Evolutionary conservation across 2,329 filamentous ascomycete species (phyloP).

Genomic region (Curvularia spicifera): DNA sequence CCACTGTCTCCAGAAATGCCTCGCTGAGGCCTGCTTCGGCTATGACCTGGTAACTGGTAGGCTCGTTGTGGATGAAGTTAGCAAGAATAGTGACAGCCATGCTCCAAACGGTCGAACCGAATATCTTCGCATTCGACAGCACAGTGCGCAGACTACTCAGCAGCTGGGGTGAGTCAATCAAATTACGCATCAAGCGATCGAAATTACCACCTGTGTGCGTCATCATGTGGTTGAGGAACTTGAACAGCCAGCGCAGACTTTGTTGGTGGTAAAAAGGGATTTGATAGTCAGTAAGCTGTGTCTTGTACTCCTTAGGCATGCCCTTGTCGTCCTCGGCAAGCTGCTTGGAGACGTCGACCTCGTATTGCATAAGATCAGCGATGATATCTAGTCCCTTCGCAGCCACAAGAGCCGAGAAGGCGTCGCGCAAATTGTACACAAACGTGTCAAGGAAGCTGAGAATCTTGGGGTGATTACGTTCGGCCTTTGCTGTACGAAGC

Average conservation of each 20-base stretch:
- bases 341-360: constrained; percentile 73
- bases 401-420: constrained; percentile 81
- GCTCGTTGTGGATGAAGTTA: constrained; percentile 98
- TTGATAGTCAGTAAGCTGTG: constrained; percentile 86
- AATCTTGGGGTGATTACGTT: constrained; percentile 82
- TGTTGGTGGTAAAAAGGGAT: constrained; percentile 94
- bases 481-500: constrained; percentile 79
- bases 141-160: constrained; percentile 80
- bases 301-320: constrained; percentile 74
- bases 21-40: constrained; percentile 91
- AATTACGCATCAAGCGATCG: constrained; percentile 86
- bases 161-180: constrained; percentile 90
- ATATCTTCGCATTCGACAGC: constrained; percentile 77
- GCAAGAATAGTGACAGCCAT: constrained; percentile 90
- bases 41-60: constrained; percentile 95
- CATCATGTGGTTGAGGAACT: constrained; percentile 97
- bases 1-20: constrained; percentile 83
- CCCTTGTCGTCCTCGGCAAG: constrained; percentile 72
- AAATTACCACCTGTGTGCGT: constrained; percentile 80
- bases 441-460: constrained; percentile 88
- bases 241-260: constrained; percentile 90
- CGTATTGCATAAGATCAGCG: constrained; percentile 81
- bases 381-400: constrained; percentile 88
- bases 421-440: constrained; percentile 82
- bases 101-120: constrained; percentile 94